A percentile compares a stretch with the other conserved stretches of the same genome.
Evolutionary conservation across 2,329 filamentous ascomycete genomes (phyloP).

Genomic region (Hysterium pulicare): DNA sequence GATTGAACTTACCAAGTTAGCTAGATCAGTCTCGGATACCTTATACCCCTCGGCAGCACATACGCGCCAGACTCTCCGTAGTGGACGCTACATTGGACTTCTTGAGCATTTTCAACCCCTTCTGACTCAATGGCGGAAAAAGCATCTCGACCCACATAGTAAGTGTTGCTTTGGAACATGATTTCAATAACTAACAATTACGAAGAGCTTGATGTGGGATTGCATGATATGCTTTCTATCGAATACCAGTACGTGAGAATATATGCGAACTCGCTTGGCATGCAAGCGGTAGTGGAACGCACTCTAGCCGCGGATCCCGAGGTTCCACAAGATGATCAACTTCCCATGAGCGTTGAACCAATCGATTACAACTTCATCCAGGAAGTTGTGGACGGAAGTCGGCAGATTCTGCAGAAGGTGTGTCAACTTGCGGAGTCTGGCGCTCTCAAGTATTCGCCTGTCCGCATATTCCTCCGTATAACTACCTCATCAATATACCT

Average conservation of each 20-base stretch:
- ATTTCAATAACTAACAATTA: background rate
- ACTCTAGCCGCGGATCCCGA: conserved; percentile 41
- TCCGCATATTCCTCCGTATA: conserved; percentile 53
- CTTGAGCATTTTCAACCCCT: conserved; percentile 46
- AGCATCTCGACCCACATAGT: conserved; percentile 38
- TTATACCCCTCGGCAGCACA: conserved; percentile 47
- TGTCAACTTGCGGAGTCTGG: conserved; percentile 47
- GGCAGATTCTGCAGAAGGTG: conserved; percentile 50
- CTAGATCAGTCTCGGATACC: conserved; percentile 52
- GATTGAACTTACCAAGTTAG: conserved; percentile 43
- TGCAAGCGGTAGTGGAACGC: conserved; percentile 57
- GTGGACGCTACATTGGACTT: conserved; percentile 50
- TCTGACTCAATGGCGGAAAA: conserved; percentile 39
- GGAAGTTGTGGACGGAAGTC: conserved; percentile 54
- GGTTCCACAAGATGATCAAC: conserved; percentile 35
- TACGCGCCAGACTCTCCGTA: conserved; percentile 41
- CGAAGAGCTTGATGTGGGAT: conserved; percentile 31
- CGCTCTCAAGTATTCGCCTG: conserved; percentile 50
- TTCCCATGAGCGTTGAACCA: conserved; percentile 45
- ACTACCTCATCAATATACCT: conserved; percentile 56
- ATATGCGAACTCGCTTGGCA: conserved; percentile 49
- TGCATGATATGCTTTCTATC: conserved; percentile 51
- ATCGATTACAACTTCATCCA: conserved; percentile 55
- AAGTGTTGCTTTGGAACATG: conserved; percentile 9
- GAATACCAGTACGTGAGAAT: conserved; percentile 48